These are phyloP conservation scores for Alternaria gaisen DNA, from an alignment of 2,329 filamentous ascomycete species.

Conservation along the genomic window DNA sequence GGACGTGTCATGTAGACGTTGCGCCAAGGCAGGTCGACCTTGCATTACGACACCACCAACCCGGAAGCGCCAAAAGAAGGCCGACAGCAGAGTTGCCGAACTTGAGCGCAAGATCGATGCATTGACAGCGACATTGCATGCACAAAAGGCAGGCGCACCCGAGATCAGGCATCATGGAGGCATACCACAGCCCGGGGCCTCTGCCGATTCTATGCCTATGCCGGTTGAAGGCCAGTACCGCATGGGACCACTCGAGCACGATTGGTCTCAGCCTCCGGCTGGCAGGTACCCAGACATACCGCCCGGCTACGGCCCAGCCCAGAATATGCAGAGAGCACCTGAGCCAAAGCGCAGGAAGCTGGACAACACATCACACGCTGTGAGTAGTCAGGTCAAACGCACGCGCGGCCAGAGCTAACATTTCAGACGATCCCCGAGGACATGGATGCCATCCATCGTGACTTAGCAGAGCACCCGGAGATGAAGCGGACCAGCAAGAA, in stretches of 20 bases:
- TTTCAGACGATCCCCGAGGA: constrained; percentile 48
- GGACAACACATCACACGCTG: constrained; percentile 37
- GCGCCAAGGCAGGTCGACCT: constrained; percentile 78
- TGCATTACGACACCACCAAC: constrained; percentile 74
- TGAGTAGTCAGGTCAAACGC: constrained; percentile 21
- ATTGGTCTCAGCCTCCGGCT: constrained; percentile 35
- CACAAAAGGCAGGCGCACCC: constrained; percentile 52
- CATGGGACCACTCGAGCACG: constrained; percentile 39
- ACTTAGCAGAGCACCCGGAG: constrained; percentile 47
- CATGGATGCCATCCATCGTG: constrained; percentile 50
- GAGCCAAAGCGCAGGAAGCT: constrained; percentile 47
- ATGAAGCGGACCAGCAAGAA: constrained; percentile 44
- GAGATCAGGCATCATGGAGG: constrained; percentile 34
- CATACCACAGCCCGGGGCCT: constrained; percentile 32
- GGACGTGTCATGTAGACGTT: constrained; percentile 70
- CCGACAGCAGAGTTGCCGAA: constrained; percentile 86
- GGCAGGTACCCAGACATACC: constrained; percentile 38
- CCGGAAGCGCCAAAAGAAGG: constrained; percentile 89
- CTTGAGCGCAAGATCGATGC: constrained; percentile 93
- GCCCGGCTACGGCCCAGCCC: constrained; percentile 44
- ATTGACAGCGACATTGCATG: constrained; percentile 79
- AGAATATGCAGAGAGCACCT: constrained; percentile 40
- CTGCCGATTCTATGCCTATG: constrained; percentile 18
- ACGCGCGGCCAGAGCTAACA: constrained; percentile 9
- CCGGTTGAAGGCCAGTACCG: constrained; percentile 37